These are phyloP conservation scores for Apostasia ramifera DNA, from an alignment of 106 monocot species.

Conservation along the genomic window DNA sequence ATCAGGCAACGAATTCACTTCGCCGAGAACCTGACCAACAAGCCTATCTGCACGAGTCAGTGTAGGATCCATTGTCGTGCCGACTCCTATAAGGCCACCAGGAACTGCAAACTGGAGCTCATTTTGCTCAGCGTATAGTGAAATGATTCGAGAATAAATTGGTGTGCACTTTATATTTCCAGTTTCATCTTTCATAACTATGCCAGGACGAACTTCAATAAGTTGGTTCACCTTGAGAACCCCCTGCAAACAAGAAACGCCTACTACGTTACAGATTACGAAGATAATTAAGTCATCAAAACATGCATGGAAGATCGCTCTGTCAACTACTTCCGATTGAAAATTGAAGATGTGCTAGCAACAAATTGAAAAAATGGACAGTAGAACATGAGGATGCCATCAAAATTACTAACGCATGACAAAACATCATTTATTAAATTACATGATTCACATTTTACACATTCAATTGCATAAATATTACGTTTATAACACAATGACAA, in stretches of 20 bases:
- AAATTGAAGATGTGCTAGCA: no score
- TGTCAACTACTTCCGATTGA: no score
- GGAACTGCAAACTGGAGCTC: conserved; percentile 97
- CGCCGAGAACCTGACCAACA: conserved; percentile 95
- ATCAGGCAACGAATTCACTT: conserved; percentile 87
- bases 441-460: no score
- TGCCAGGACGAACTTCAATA: conserved; percentile 89
- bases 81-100: conserved; percentile 91
- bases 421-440: no score
- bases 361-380: no score
- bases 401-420: no score
- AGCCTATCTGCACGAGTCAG: conserved; percentile 84
- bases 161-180: conserved; percentile 93
- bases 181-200: conserved; percentile 81
- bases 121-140: conserved; percentile 91
- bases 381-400: no score
- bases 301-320: no score
- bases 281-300: no score
- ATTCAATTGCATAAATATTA: no score
- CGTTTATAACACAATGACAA: no score
- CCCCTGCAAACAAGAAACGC: conserved; percentile 37
- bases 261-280: no score
- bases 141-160: conserved; percentile 87
- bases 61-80: conserved; percentile 95
- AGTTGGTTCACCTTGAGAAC: conserved; percentile 89